Percentiles rank a stretch among this genome's conserved stretches.
These are phyloP conservation scores for Deinandra increscens DNA, from an alignment of 129 eudicot species.

Conservation along the genomic window DNA sequence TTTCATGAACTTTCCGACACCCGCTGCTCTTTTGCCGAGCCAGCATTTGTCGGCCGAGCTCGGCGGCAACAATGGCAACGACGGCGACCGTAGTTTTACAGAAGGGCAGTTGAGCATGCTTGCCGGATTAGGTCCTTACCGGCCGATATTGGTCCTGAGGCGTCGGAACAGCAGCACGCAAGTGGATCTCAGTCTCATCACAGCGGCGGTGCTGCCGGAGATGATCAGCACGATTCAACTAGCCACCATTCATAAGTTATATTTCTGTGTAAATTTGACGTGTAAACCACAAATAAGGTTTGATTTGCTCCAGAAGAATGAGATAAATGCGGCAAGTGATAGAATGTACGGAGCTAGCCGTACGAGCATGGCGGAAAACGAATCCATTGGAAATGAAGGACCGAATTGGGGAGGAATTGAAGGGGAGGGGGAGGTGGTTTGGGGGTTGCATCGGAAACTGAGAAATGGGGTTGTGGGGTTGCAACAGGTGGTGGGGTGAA, in stretches of 20 bases:
- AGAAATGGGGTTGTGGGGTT: too few relatives aligned
- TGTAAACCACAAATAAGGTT: too few relatives aligned
- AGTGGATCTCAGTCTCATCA: slow-evolving; percentile 64
- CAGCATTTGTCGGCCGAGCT: slow-evolving; percentile 45
- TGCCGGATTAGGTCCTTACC: slow-evolving; percentile 58
- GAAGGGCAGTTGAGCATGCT: slow-evolving; percentile 74
- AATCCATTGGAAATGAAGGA: too few relatives aligned
- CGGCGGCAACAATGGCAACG: slow-evolving; percentile 21
- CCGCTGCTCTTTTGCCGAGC: slow-evolving; percentile 66
- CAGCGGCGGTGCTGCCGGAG: slow-evolving; percentile 52
- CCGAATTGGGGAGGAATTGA: too few relatives aligned
- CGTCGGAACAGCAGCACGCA: slow-evolving; percentile 65
- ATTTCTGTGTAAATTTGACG: slow-evolving; percentile 44
- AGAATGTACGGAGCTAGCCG: too few relatives aligned
- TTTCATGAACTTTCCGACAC: slow-evolving; percentile 88
- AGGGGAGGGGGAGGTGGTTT: too few relatives aligned
- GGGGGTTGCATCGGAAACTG: too few relatives aligned
- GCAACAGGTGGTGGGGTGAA: too few relatives aligned
- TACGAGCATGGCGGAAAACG: too few relatives aligned
- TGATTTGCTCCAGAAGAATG: slow-evolving; percentile 49
- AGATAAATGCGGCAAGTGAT: too few relatives aligned
- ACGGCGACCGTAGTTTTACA: slow-evolving; percentile 43
- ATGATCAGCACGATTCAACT: slow-evolving; percentile 61
- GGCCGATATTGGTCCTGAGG: slow-evolving; percentile 47
- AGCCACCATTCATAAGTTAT: slow-evolving; percentile 58